These are phyloP conservation scores for Pichia inconspicua DNA, from an alignment of 1,139 yeast genomes.

Conservation along the genomic window DNA sequence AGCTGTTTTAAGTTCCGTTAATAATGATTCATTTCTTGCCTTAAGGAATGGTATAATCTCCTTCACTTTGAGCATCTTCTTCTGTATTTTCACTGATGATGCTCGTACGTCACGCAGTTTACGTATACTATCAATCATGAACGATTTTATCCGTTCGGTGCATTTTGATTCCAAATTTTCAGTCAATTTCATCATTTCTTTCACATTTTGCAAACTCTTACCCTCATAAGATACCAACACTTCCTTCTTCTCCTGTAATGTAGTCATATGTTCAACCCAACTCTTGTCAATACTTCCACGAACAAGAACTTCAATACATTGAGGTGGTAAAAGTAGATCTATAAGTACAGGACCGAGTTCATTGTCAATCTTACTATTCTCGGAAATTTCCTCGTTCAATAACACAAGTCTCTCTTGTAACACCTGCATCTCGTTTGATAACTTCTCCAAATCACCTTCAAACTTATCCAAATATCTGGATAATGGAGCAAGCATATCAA, in stretches of 20 bases:
- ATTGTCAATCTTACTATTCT: slow-evolving; percentile 48
- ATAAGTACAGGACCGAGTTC: slow-evolving; percentile 64
- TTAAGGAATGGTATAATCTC: slow-evolving; percentile 55
- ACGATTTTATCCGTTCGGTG: slow-evolving; percentile 70
- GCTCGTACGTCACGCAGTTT: slow-evolving; percentile 44
- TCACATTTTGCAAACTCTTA: slow-evolving; percentile 2
- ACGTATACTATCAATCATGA: slow-evolving; percentile 56
- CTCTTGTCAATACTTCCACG: slow-evolving; percentile 38
- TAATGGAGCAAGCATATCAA: slow-evolving; percentile 30
- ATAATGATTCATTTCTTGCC: slow-evolving; percentile 52
- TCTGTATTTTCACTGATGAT: slow-evolving; percentile 72
- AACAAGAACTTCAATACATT: slow-evolving; percentile 42
- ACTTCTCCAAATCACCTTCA: slow-evolving; percentile 46
- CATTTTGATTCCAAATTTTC: slow-evolving; percentile 42
- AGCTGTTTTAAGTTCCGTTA: slow-evolving; percentile 70
- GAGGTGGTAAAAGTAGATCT: slow-evolving; percentile 70
- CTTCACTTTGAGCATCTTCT: slow-evolving; percentile 49
- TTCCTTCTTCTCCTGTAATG: slow-evolving; percentile 48
- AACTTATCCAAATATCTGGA: slow-evolving; percentile 41
- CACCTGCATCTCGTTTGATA: slow-evolving; percentile 53
- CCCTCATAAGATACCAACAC: slow-evolving; percentile 35
- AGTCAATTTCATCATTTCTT: slow-evolving; percentile 32
- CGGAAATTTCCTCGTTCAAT: slow-evolving; percentile 49
- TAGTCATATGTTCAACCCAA: slow-evolving; percentile 57
- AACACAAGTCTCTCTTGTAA: slow-evolving; percentile 51